Conservation (phyloP, 1,139 yeast species). For the Scheffersomyces lignicola region DNA sequence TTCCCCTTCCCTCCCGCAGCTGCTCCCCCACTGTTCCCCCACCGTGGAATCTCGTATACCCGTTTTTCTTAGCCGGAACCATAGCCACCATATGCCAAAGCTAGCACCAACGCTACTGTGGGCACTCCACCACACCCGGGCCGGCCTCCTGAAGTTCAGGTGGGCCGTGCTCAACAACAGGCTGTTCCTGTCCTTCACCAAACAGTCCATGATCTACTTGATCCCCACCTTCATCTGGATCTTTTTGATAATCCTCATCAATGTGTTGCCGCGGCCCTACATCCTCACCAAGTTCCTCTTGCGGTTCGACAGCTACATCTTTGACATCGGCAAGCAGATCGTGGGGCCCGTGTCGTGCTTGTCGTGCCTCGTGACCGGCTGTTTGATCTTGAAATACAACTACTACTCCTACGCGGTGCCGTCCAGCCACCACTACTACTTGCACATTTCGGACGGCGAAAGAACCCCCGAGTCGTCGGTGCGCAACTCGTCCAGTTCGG, state of each 20-base stretch:
- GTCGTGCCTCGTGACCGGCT: conserved; percentile 4
- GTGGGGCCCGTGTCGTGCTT: conserved; percentile 12
- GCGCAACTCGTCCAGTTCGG: neutral
- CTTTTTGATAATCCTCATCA: conserved; percentile 5
- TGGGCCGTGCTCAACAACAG: neutral
- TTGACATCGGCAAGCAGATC: conserved; percentile 9
- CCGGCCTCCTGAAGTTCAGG: neutral
- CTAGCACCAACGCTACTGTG: too few relatives aligned
- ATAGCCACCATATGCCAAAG: too few relatives aligned
- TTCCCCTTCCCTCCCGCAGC: too few relatives aligned
- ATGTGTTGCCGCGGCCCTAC: conserved; percentile 11
- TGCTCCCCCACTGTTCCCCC: too few relatives aligned
- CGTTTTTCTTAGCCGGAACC: too few relatives aligned
- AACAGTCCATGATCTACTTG: neutral
- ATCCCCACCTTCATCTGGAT: neutral
- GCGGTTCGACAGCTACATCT: conserved; percentile 12
- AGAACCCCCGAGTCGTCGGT: neutral
- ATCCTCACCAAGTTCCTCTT: conserved; percentile 11
- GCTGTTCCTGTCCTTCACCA: neutral
- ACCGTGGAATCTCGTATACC: too few relatives aligned
- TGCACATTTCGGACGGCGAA: neutral
- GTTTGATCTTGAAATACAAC: neutral
- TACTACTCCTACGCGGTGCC: neutral
- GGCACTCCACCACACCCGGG: too few relatives aligned
- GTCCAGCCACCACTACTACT: neutral